Evolutionary conservation across 2,329 filamentous ascomycete genomes (phyloP).

Genomic region (Anthostomella pinea): DNA sequence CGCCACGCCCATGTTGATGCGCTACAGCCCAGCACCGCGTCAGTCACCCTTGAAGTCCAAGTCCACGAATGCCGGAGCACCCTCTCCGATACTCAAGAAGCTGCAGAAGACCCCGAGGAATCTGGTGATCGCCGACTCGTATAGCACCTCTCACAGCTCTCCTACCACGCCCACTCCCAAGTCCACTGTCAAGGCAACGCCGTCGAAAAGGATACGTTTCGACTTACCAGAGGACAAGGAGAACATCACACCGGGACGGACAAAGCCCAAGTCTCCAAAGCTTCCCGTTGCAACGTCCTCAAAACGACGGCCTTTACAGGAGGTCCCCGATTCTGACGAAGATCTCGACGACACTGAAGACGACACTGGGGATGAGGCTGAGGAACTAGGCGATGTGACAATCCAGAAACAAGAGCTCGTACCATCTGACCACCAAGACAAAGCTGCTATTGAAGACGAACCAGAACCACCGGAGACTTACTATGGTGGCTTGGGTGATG

Average conservation of each 20-base stretch:
- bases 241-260: conserved; percentile 33
- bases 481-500: conserved; percentile 17
- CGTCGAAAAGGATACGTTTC: conserved; percentile 27
- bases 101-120: conserved; percentile 20
- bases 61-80: conserved; percentile 23
- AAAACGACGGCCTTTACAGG: conserved; percentile 23
- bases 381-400: conserved; percentile 7
- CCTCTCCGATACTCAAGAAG: conserved; percentile 20
- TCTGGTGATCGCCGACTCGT: conserved; percentile 29
- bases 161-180: conserved; percentile 22
- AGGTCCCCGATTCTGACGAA: conserved; percentile 31
- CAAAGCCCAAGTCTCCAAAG: conserved; percentile 31
- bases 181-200: conserved; percentile 20
- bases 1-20: conserved; percentile 24
- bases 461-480: conserved; percentile 12
- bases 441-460: too few relatives aligned
- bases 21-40: conserved; percentile 19
- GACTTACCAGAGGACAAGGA: conserved; percentile 32
- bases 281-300: conserved; percentile 16
- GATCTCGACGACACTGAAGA: conserved; percentile 24
- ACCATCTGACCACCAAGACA: too few relatives aligned
- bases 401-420: conserved; percentile 5
- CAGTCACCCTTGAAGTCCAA: conserved; percentile 26
- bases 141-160: conserved; percentile 27
- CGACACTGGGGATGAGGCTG: conserved; percentile 22